Percentiles rank a stretch among this genome's conserved stretches.
Conservation (phyloP, 208 protist genomes). For the Trypanosoma caninum region DNA sequence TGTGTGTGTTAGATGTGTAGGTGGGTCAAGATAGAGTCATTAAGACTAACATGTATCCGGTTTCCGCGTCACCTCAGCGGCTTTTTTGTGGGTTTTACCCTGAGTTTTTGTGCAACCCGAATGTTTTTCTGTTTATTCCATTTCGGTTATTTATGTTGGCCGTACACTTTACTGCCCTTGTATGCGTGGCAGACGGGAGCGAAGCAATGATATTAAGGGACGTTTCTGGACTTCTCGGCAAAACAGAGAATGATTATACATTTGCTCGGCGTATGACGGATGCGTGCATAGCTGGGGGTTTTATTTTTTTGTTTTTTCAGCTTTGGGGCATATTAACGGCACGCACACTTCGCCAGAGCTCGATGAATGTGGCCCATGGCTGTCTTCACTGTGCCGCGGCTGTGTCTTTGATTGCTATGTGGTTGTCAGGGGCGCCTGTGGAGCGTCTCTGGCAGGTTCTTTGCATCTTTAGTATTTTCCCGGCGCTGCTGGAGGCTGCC, state of each 20-base stretch:
- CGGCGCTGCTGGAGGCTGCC: conserved; percentile 52
- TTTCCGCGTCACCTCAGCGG: not conserved
- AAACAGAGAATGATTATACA: conserved; percentile 34
- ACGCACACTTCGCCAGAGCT: conserved; percentile 58
- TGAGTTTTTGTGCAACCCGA: conserved; percentile 34
- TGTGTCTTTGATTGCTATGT: conserved; percentile 53
- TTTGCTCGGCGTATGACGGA: conserved; percentile 38
- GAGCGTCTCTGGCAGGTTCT: conserved; percentile 65
- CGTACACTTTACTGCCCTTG: conserved; percentile 53
- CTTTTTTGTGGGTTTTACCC: conserved; percentile 5
- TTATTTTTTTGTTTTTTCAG: conserved; percentile 48
- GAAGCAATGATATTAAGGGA: conserved; percentile 51
- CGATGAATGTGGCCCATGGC: conserved; percentile 57
- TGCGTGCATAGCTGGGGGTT: conserved; percentile 42
- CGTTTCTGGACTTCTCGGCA: conserved; percentile 28
- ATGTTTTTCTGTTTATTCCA: conserved; percentile 50
- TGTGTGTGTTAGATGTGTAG: not conserved
- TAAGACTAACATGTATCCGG: conserved; percentile 14
- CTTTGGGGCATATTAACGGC: conserved; percentile 50
- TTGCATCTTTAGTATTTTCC: conserved; percentile 68
- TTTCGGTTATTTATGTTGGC: conserved; percentile 43
- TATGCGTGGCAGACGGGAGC: conserved; percentile 45
- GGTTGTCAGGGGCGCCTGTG: conserved; percentile 39
- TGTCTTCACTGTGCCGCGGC: conserved; percentile 43
- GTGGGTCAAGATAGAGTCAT: too few relatives aligned